Conservation (phyloP, 2,329 filamentous ascomycete species). For the Akanthomyces lecanii region DNA sequence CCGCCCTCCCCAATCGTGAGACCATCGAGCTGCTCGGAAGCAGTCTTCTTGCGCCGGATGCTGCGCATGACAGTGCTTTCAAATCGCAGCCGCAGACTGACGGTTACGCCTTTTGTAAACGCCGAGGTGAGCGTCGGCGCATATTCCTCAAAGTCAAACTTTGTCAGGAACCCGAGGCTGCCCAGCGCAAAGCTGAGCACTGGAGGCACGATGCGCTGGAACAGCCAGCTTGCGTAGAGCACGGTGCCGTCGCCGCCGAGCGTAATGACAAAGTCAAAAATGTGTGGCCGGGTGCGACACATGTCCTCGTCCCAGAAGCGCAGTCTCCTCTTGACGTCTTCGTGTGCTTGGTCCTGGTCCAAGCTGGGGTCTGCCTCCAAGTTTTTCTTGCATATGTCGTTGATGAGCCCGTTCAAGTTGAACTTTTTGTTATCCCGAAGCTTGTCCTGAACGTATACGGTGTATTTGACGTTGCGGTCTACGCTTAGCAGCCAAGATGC, state of each 20-base stretch:
- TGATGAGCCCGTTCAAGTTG: conserved; percentile 63
- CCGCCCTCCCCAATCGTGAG: neutral
- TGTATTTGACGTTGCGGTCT: conserved; percentile 64
- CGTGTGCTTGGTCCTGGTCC: conserved; percentile 31
- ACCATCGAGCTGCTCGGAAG: conserved; percentile 20
- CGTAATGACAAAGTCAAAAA: conserved; percentile 90
- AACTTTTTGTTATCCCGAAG: conserved; percentile 69
- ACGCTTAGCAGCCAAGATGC: conserved; percentile 75
- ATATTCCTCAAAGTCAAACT: conserved; percentile 85
- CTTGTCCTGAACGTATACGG: conserved; percentile 77
- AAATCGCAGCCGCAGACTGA: conserved; percentile 82
- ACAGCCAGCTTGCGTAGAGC: conserved; percentile 92
- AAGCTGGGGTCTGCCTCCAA: conserved; percentile 29
- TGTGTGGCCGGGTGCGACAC: conserved; percentile 72
- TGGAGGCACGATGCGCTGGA: conserved; percentile 90
- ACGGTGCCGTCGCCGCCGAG: conserved; percentile 96
- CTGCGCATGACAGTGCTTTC: conserved; percentile 92
- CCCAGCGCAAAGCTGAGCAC: conserved; percentile 89
- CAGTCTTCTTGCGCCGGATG: conserved; percentile 41
- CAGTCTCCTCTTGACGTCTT: conserved; percentile 50
- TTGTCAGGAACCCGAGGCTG: conserved; percentile 90
- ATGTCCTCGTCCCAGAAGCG: conserved; percentile 81
- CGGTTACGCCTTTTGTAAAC: conserved; percentile 79
- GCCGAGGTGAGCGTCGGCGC: conserved; percentile 63
- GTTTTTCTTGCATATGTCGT: conserved; percentile 51